A percentile compares a stretch with the other conserved stretches of the same genome.
Evolutionary conservation across 129 eudicot genomes (phyloP).

Genomic region (Flaveria sonorensis): DNA sequence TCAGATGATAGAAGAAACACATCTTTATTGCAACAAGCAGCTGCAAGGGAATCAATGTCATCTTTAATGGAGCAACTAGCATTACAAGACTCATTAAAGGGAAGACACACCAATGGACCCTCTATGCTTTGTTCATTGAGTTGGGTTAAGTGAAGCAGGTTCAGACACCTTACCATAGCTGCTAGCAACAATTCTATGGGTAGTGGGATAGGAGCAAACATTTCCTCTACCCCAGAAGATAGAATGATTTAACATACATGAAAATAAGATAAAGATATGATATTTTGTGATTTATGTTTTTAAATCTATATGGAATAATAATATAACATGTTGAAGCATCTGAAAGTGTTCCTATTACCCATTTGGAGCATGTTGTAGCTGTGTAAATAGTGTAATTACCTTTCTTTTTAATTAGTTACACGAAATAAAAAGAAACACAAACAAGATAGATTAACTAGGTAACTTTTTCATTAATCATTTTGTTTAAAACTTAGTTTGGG

Average conservation of each 20-base stretch:
- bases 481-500: conserved; percentile 44
- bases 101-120: conserved; percentile 17
- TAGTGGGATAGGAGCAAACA: too few relatives aligned
- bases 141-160: conserved; percentile 6
- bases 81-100: conserved; percentile 4
- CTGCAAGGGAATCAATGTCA: conserved; percentile 28
- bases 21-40: conserved; percentile 19
- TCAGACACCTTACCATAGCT: conserved; percentile 4
- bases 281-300: conserved; percentile 2
- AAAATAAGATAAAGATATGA: neutral
- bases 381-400: neutral
- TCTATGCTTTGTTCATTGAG: neutral
- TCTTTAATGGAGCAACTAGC: conserved; percentile 14
- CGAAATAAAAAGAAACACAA: neutral
- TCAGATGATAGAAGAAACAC: conserved; percentile 2
- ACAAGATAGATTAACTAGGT: conserved; percentile 29
- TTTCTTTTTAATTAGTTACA: neutral
- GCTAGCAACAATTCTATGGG: neutral
- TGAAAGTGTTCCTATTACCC: neutral
- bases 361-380: neutral
- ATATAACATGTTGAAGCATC: neutral
- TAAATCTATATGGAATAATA: neutral
- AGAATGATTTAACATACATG: neutral
- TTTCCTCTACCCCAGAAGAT: too few relatives aligned
- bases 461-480: conserved; percentile 55